phyloP scores from a whole-genome alignment of 306 rosid species.

The Clitoria ternatea region DNA sequence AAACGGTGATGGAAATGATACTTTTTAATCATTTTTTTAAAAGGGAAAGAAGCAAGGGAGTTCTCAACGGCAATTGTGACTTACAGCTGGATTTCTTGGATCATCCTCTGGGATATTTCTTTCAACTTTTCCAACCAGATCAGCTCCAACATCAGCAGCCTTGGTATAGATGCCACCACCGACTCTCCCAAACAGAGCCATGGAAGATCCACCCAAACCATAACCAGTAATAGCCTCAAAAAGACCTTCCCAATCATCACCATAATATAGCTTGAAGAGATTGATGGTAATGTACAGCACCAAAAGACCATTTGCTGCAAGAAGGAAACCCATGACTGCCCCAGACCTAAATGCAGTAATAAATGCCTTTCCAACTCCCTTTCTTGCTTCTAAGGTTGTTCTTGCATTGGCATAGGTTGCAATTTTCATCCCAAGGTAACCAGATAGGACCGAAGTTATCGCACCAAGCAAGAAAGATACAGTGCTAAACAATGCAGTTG shows the following conservation, averaged over 20 bases:
- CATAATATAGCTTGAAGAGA: constrained; percentile 61
- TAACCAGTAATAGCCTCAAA: constrained; percentile 75
- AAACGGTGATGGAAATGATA: not conserved
- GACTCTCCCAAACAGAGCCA: constrained; percentile 72
- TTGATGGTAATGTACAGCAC: constrained; percentile 59
- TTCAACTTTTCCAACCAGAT: constrained; percentile 67
- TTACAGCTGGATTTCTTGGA: constrained; percentile 77
- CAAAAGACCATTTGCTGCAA: constrained; percentile 63
- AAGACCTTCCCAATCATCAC: constrained; percentile 78
- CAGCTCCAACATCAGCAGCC: constrained; percentile 83
- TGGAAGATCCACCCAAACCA: constrained; percentile 75
- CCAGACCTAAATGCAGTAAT: constrained; percentile 69
- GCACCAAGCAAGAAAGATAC: constrained; percentile 59
- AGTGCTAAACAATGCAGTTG: constrained; percentile 69
- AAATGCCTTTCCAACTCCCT: constrained; percentile 73
- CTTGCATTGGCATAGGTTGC: constrained; percentile 55
- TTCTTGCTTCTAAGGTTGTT: constrained; percentile 72
- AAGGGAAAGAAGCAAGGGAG: not conserved
- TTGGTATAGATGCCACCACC: constrained; percentile 74
- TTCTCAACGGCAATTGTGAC: not conserved
- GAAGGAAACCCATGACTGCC: constrained; percentile 34
- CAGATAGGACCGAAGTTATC: constrained; percentile 55
- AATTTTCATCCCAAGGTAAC: constrained; percentile 43
- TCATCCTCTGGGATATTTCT: constrained; percentile 73
- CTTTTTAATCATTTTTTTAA: too few species aligned